Conservation (phyloP, 2,329 filamentous ascomycete species). For the Colletotrichum destructivum region DNA sequence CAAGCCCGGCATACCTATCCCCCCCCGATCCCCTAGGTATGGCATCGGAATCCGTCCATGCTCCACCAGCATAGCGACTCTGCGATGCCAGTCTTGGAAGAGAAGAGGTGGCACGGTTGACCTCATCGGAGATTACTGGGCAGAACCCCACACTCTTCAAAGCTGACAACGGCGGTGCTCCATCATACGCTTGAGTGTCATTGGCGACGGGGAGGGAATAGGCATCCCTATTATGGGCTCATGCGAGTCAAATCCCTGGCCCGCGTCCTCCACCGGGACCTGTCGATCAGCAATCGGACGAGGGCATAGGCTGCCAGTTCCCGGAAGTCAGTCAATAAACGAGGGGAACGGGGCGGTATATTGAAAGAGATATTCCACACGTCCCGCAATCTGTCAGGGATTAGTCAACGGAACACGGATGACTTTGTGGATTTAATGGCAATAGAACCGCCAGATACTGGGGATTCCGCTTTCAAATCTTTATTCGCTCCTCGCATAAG, state of each 20-base stretch:
- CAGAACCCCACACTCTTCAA: conserved; percentile 25
- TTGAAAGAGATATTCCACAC: conserved; percentile 1
- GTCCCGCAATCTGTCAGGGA: not conserved
- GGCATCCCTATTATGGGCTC: conserved; percentile 7
- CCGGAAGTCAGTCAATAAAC: not conserved
- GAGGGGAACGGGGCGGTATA: not conserved
- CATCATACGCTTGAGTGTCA: not conserved
- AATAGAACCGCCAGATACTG: not conserved
- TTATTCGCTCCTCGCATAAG: too few species aligned
- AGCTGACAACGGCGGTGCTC: conserved; percentile 21
- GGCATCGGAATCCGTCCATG: not conserved
- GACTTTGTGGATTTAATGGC: not conserved
- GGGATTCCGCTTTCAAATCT: not conserved
- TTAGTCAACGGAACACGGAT: conserved; percentile 1
- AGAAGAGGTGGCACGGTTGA: conserved; percentile 17
- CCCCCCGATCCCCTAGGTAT: conserved; percentile 2
- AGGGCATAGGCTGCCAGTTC: conserved; percentile 3
- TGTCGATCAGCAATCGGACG: conserved; percentile 25
- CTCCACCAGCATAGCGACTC: conserved; percentile 30
- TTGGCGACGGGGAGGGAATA: conserved; percentile 5
- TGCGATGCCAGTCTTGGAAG: conserved; percentile 12
- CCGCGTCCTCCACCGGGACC: conserved; percentile 13
- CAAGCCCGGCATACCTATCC: too few species aligned
- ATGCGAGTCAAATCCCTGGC: conserved; percentile 30
- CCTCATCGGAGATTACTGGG: conserved; percentile 36